These are phyloP conservation scores for Lachnellula occidentalis DNA, from an alignment of 2,329 filamentous ascomycete genomes.

Conservation along the genomic window DNA sequence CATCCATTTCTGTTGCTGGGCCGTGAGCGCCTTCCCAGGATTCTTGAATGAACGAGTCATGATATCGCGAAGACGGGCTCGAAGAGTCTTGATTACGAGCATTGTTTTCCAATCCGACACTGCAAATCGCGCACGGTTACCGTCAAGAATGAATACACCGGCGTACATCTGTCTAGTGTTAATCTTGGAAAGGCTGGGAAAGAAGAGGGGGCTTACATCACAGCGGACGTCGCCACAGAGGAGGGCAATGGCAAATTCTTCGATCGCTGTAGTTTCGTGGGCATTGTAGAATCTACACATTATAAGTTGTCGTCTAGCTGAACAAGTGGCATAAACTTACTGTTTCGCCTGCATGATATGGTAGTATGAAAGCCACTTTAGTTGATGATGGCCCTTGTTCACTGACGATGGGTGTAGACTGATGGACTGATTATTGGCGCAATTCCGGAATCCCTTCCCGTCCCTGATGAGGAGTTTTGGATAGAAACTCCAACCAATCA, in stretches of 20 bases:
- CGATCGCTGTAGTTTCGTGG: constrained; percentile 76
- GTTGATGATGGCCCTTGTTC: constrained; percentile 64
- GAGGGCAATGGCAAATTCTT: constrained; percentile 77
- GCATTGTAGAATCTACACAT: constrained; percentile 70
- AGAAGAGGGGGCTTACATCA: constrained; percentile 49
- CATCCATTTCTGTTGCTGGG: constrained; percentile 68
- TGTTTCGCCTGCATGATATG: constrained; percentile 92
- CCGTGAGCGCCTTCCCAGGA: constrained; percentile 55
- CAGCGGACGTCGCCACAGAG: constrained; percentile 86
- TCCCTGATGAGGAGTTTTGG: constrained; percentile 85
- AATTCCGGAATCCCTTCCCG: constrained; percentile 81
- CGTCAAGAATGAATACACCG: constrained; percentile 80
- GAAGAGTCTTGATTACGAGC: constrained; percentile 79
- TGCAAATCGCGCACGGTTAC: constrained; percentile 78
- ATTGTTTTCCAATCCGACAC: constrained; percentile 85
- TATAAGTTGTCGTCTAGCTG: constrained; percentile 9
- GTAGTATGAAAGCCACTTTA: constrained; percentile 89
- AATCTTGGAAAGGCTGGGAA: constrained; percentile 8
- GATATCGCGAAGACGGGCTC: constrained; percentile 68
- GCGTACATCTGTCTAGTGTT: constrained; percentile 62
- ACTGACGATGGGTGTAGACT: constrained; percentile 83
- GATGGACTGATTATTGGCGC: constrained; percentile 88
- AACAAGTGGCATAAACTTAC: constrained; percentile 38
- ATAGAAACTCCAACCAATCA: constrained; percentile 93
- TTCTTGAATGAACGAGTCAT: constrained; percentile 65